Evolutionary conservation across 257 asterid genomes (phyloP).

Genomic region (Anisodus tanguticus): DNA sequence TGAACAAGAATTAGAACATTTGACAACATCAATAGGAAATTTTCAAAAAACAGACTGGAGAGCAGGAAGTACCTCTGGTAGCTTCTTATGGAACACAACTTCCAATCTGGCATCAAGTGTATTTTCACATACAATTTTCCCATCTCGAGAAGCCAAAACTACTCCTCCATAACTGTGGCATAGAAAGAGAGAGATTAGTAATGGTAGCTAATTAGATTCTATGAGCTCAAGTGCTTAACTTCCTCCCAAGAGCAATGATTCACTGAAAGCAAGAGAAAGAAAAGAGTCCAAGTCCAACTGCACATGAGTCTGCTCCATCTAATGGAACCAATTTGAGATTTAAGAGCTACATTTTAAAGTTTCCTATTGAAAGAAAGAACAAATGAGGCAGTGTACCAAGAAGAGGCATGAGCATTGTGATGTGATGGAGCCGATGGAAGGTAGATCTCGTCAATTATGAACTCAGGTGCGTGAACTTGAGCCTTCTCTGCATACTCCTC

Average conservation of each 20-base stretch:
- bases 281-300: conserved; percentile 2
- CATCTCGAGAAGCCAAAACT: conserved; percentile 80
- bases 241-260: background rate
- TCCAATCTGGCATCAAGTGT: conserved; percentile 81
- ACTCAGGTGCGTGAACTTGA: conserved; percentile 68
- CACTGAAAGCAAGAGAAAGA: conserved; percentile 10
- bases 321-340: background rate
- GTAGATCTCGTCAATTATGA: conserved; percentile 62
- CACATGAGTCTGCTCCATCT: background rate
- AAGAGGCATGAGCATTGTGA: conserved; percentile 60
- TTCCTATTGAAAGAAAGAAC: background rate
- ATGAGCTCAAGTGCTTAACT: background rate
- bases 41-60: background rate
- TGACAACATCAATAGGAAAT: background rate
- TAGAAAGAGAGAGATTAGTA: conserved; percentile 26
- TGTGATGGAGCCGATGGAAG: conserved; percentile 86
- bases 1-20: background rate
- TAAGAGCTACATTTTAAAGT: background rate
- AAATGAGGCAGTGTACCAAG: conserved; percentile 53
- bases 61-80: conserved; percentile 64
- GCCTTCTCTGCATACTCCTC: conserved; percentile 77
- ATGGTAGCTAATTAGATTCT: background rate
- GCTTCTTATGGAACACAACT: conserved; percentile 67
- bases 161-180: conserved; percentile 74
- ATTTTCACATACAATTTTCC: conserved; percentile 79